Percentiles rank a stretch among this genome's conserved stretches.
Evolutionary conservation across 805 yeast genomes (phyloP).

Genomic region (Candida michaelii): DNA sequence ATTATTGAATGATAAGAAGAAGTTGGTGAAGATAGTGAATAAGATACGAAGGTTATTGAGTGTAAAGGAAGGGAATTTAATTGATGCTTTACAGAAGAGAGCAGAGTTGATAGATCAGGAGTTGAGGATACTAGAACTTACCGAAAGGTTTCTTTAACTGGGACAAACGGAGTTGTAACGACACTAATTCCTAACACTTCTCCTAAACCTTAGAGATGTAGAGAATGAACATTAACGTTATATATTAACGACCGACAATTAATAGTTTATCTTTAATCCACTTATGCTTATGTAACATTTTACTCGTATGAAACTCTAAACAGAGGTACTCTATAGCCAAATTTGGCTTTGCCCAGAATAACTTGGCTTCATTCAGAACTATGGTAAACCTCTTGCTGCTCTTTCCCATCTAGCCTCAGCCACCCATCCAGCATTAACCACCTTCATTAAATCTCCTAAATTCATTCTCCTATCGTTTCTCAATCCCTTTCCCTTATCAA

Average conservation of each 20-base stretch:
- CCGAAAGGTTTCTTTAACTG: conserved; percentile 27
- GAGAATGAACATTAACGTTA: too few relatives aligned
- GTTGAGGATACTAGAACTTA: conserved; percentile 65
- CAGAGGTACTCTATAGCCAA: too few relatives aligned
- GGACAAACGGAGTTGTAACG: too few relatives aligned
- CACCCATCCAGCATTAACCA: conserved; percentile 84
- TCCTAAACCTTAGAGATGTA: too few relatives aligned
- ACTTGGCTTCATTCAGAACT: too few relatives aligned
- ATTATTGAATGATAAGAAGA: conserved; percentile 22
- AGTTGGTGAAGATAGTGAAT: conserved; percentile 23
- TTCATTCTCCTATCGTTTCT: conserved; percentile 62
- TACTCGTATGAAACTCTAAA: too few relatives aligned
- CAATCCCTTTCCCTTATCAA: conserved; percentile 66
- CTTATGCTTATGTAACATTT: too few relatives aligned
- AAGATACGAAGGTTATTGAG: conserved; percentile 4
- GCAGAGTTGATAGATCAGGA: conserved; percentile 74
- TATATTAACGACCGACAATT: too few relatives aligned
- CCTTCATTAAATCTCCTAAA: conserved; percentile 65
- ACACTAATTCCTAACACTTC: too few relatives aligned
- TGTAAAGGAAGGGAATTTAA: conserved; percentile 1
- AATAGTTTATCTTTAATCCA: too few relatives aligned
- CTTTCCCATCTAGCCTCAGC: conserved; percentile 73
- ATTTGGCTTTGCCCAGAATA: too few relatives aligned
- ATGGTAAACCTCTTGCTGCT: conserved; percentile 42
- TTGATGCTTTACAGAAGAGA: conserved; percentile 27